phyloP scores from a whole-genome alignment of 805 yeast species.

The Yamadazyma ubonensis region DNA sequence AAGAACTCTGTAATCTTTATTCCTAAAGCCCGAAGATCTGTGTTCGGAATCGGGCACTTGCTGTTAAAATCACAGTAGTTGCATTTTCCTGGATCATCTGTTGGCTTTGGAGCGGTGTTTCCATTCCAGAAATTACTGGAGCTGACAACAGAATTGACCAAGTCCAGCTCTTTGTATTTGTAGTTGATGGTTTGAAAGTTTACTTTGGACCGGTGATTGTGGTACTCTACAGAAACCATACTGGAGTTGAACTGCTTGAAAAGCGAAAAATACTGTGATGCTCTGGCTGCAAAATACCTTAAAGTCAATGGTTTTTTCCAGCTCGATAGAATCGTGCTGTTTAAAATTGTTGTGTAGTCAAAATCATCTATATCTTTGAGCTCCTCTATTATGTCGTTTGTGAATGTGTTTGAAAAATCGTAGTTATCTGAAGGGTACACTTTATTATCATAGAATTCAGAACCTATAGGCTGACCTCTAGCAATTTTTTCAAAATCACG shows the following conservation, averaged over 20 bases:
- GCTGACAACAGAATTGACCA: slow-evolving; percentile 27
- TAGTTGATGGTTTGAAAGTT: slow-evolving; percentile 42
- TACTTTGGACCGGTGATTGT: slow-evolving; percentile 31
- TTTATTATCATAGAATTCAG: slow-evolving; percentile 36
- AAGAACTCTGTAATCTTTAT: slow-evolving; percentile 9
- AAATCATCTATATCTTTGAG: slow-evolving; percentile 20
- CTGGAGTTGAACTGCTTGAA: slow-evolving; percentile 36
- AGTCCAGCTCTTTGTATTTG: slow-evolving; percentile 30
- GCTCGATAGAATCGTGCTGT: slow-evolving; percentile 27
- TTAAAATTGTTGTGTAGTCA: slow-evolving; percentile 17
- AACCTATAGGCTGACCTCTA: slow-evolving; percentile 45
- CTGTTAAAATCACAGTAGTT: slow-evolving; percentile 51
- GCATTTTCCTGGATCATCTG: slow-evolving; percentile 46
- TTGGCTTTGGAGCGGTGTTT: slow-evolving; percentile 45
- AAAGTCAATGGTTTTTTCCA: slow-evolving; percentile 61
- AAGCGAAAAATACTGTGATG: slow-evolving; percentile 45
- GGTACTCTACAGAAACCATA: slow-evolving; percentile 54
- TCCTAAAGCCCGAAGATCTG: slow-evolving; percentile 13
- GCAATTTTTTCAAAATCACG: slow-evolving; percentile 47
- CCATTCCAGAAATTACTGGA: slow-evolving; percentile 62
- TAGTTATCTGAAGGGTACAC: slow-evolving; percentile 2
- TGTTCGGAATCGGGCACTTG: slow-evolving; percentile 23
- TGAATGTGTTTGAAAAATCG: slow-evolving; percentile 9
- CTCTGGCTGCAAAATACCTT: slow-evolving; percentile 53
- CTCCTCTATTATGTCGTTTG: slow-evolving; percentile 8